A percentile compares a stretch with the other conserved stretches of the same genome.
phyloP scores from a whole-genome alignment of 208 protist species.

The Wallacemonas sp. region DNA sequence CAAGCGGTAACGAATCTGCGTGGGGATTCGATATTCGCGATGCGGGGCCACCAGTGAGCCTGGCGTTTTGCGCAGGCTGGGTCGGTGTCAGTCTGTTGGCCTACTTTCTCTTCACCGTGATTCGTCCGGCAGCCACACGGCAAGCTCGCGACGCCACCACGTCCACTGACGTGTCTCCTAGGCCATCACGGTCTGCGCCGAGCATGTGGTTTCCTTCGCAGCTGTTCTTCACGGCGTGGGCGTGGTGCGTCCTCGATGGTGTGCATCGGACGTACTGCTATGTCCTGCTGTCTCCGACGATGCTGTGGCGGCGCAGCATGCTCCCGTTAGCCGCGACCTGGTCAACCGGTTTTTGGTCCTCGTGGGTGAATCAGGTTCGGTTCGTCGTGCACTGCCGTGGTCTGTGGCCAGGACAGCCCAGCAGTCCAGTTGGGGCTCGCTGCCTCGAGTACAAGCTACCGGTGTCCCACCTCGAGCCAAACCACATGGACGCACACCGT shows the following conservation, averaged over 20 bases:
- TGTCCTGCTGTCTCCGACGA: slow-evolving; percentile 35
- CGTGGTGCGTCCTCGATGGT: slow-evolving; percentile 41
- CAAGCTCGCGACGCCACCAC: background rate
- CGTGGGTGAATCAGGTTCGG: slow-evolving; percentile 50
- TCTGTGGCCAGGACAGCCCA: background rate
- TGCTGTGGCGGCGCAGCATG: slow-evolving; percentile 49
- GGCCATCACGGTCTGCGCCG: too few species aligned
- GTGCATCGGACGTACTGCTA: slow-evolving; percentile 49
- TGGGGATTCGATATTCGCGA: slow-evolving; percentile 34
- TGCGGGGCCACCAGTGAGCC: slow-evolving; percentile 29
- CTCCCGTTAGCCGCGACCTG: slow-evolving; percentile 32
- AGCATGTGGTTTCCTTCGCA: slow-evolving; percentile 28
- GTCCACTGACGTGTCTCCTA: background rate
- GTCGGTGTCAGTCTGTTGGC: slow-evolving; percentile 29
- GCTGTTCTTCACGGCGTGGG: slow-evolving; percentile 30
- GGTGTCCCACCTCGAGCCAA: too few species aligned
- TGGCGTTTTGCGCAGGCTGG: slow-evolving; percentile 26
- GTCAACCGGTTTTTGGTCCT: slow-evolving; percentile 22
- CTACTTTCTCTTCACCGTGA: slow-evolving; percentile 44
- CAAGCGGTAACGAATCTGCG: background rate
- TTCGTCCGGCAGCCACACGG: slow-evolving; percentile 27
- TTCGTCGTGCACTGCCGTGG: slow-evolving; percentile 32
- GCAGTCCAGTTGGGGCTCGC: background rate
- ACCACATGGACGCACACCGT: too few species aligned
- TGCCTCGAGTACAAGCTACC: background rate